A percentile compares a stretch with the other conserved stretches of the same genome.
phyloP scores from a whole-genome alignment of 306 rosid species.

The Fragaria nilgerrensis region DNA sequence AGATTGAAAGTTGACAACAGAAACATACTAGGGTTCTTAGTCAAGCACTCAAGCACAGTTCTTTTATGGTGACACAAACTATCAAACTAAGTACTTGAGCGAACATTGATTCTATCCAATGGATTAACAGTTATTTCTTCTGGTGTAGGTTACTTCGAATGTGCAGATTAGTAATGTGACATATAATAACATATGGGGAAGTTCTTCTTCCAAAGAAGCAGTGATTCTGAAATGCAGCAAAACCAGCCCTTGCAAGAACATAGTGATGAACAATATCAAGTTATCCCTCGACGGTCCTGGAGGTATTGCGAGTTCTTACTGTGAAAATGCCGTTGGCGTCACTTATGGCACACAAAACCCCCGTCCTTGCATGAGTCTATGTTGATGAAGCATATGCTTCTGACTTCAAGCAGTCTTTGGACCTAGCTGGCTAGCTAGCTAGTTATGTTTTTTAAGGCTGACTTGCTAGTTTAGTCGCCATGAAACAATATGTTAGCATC shows the following conservation, averaged over 20 bases:
- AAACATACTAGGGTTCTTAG: not conserved
- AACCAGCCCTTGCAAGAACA: conserved; percentile 44
- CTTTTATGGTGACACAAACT: not conserved
- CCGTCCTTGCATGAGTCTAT: conserved; percentile 31
- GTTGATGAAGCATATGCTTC: not conserved
- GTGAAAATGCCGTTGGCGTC: conserved; percentile 37
- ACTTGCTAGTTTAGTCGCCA: not conserved
- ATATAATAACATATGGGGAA: conserved; percentile 56
- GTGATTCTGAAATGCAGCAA: conserved; percentile 45
- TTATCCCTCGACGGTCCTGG: conserved; percentile 10
- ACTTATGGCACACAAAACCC: conserved; percentile 52
- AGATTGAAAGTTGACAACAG: not conserved
- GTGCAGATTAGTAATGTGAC: conserved; percentile 53
- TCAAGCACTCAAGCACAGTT: not conserved
- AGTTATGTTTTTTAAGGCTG: not conserved
- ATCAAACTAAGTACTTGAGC: not conserved
- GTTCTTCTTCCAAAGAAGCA: conserved; percentile 30
- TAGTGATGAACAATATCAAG: conserved; percentile 37
- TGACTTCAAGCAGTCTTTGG: not conserved
- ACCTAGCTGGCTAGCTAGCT: not conserved
- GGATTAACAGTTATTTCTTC: no score
- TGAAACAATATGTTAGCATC: not conserved
- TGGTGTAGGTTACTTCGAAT: conserved; percentile 34
- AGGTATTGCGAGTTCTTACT: conserved; percentile 12
- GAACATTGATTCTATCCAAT: not conserved